Evolutionary conservation across 306 rosid species (phyloP), one percentile per base, ranked within the genome.

Genomic region (Prunus mume): DNA sequence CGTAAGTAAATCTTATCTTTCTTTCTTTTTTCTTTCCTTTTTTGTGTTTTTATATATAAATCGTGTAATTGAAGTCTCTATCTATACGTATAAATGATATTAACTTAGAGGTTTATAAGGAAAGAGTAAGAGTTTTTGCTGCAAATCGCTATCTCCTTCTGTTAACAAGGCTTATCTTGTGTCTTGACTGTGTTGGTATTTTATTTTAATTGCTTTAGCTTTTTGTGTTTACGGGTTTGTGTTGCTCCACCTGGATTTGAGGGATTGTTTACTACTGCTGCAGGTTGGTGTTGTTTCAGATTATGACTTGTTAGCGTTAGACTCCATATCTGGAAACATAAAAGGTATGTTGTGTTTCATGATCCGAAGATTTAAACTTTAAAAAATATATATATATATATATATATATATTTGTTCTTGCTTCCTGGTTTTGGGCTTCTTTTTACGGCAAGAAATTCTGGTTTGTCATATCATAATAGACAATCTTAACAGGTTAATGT

Each of bases 241-340:
- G 45, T 80, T 76, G 73, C 78, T 76, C 82, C 66, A 41, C 60
- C 63, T 74, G 66, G 71, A 61, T 74, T 77, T 57, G 67, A 55
- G 63, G 22, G 30, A 63, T 63, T 20, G 32, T 30, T 45, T 65
- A 51, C 45, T 34, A 3, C 8, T 14, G 68, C 45, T 86, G 87
- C 91, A 95, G 99, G 97, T 95, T 78, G 99, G 99, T 58, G 97
- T 95, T 58, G 91, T 95, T 76, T 92, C 99, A 56, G 99, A 95
- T 87, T 95, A 95, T 71, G 99, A 95, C 76, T 88, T 95, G 75
- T 69, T 95, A 78, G 97, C 99, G 20, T 90, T 95, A 14, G 99
- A 95, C 81, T 90, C 99, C 20, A 88, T 95, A 88, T 95, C 99
- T 87, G 99, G 96, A 88, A 94, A 68, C 45, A 34, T 38, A 15